phyloP scores from a whole-genome alignment of 306 rosid species.

The Glycine soja region DNA sequence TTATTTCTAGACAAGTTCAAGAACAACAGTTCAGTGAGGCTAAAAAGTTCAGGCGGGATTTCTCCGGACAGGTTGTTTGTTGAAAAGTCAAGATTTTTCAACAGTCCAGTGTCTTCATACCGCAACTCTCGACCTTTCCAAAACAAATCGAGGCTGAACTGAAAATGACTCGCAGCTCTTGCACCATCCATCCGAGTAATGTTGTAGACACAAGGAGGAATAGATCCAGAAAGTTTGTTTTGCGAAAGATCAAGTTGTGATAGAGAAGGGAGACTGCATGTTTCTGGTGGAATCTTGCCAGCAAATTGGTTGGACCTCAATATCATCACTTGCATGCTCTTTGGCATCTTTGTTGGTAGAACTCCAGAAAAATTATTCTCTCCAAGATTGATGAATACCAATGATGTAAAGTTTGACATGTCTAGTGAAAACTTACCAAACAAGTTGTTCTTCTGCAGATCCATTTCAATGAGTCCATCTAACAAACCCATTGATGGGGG shows the following conservation, averaged over 20 bases:
- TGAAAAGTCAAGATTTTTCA: slow-evolving; percentile 17
- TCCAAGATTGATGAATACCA: background rate
- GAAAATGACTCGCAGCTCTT: too few species aligned
- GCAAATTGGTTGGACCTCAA: background rate
- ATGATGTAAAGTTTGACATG: background rate
- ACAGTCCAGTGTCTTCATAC: too few species aligned
- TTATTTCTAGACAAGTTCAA: slow-evolving; percentile 6
- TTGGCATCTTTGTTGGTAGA: background rate
- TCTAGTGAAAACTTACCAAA: background rate
- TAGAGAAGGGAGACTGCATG: slow-evolving; percentile 5
- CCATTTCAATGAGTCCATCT: background rate
- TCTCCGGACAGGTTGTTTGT: background rate
- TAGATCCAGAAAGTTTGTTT: slow-evolving; percentile 20
- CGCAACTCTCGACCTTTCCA: too few species aligned
- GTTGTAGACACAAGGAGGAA: background rate
- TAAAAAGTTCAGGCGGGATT: slow-evolving; percentile 15
- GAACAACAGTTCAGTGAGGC: background rate
- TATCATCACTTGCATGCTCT: background rate
- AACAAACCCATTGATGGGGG: background rate
- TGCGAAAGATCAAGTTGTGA: background rate
- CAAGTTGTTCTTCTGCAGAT: background rate
- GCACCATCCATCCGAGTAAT: too few species aligned
- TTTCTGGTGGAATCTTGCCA: slow-evolving; percentile 21
- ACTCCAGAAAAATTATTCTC: slow-evolving; percentile 3
- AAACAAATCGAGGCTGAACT: too few species aligned